Conservation (phyloP, 2,329 filamentous ascomycete genomes). For the Talaromyces sp. region DNA sequence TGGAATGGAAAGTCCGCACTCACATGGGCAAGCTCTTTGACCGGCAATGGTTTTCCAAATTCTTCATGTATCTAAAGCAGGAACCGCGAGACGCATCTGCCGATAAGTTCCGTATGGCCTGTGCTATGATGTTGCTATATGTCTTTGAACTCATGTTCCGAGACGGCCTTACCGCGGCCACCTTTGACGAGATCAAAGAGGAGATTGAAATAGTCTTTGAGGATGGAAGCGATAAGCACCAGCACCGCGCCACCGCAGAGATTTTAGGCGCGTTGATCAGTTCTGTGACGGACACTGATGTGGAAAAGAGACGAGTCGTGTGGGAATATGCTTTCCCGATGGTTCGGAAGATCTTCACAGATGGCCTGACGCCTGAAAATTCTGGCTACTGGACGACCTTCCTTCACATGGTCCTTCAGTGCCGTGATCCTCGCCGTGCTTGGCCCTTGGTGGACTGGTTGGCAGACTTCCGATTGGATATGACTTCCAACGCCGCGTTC, state of each 20-base stretch:
- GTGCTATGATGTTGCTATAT: constrained; percentile 79
- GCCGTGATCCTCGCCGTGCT: constrained; percentile 80
- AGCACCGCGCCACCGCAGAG: constrained; percentile 91
- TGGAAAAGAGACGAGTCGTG: constrained; percentile 65
- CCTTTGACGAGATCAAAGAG: constrained; percentile 81
- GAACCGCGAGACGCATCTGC: constrained; percentile 76
- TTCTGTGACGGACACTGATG: constrained; percentile 70
- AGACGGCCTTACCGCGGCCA: constrained; percentile 68
- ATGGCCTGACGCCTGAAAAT: constrained; percentile 91
- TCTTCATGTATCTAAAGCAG: constrained; percentile 92
- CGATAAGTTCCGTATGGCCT: constrained; percentile 85
- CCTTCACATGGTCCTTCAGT: constrained; percentile 79
- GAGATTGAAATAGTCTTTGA: constrained; percentile 72
- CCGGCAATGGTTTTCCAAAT: constrained; percentile 77
- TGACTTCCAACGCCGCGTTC: constrained; percentile 93
- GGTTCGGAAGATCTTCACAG: constrained; percentile 77
- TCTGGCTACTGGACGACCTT: constrained; percentile 92
- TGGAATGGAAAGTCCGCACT: constrained; percentile 66
- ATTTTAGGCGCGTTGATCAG: constrained; percentile 81
- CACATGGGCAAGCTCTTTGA: constrained; percentile 78
- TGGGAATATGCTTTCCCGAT: constrained; percentile 92
- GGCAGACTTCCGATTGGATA: constrained; percentile 80
- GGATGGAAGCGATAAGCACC: constrained; percentile 94
- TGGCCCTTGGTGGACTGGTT: constrained; percentile 82
- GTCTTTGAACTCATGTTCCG: constrained; percentile 80